These are phyloP conservation scores for Delphinella strobiligena DNA, from an alignment of 2,329 filamentous ascomycete genomes.

Conservation along the genomic window DNA sequence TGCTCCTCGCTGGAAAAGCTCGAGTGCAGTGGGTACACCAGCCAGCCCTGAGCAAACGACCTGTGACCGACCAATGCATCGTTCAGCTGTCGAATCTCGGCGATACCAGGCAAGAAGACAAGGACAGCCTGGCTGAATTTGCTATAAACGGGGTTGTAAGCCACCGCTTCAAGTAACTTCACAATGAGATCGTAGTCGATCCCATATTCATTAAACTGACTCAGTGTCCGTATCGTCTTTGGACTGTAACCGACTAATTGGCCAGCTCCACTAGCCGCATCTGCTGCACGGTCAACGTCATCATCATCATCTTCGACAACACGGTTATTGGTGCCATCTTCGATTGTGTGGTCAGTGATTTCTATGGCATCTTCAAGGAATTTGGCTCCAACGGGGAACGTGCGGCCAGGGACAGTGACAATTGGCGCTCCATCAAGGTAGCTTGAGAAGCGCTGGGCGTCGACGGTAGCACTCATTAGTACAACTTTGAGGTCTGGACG, in stretches of 20 bases:
- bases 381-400: constrained; percentile 78
- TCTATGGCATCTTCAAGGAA: constrained; percentile 92
- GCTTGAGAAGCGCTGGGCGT: constrained; percentile 78
- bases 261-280: constrained; percentile 34
- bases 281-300: constrained; percentile 32
- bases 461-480: constrained; percentile 94
- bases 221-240: constrained; percentile 61
- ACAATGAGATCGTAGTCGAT: constrained; percentile 83
- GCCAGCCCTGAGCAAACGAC: constrained; percentile 65
- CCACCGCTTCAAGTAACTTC: constrained; percentile 65
- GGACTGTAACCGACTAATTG: constrained; percentile 62
- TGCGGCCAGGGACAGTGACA: constrained; percentile 81
- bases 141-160: constrained; percentile 51
- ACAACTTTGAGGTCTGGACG: constrained; percentile 81
- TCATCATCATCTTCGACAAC: constrained; percentile 36
- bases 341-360: constrained; percentile 59
- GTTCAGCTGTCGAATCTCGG: constrained; percentile 58
- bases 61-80: constrained; percentile 71
- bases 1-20: constrained; percentile 94
- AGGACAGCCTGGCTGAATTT: constrained; percentile 80
- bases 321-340: constrained; percentile 37
- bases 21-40: constrained; percentile 82
- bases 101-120: constrained; percentile 90
- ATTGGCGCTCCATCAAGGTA: constrained; percentile 81
- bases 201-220: constrained; percentile 76